phyloP scores from a whole-genome alignment of 2,329 filamentous ascomycete genomes.

The Verticillium isaacii region DNA sequence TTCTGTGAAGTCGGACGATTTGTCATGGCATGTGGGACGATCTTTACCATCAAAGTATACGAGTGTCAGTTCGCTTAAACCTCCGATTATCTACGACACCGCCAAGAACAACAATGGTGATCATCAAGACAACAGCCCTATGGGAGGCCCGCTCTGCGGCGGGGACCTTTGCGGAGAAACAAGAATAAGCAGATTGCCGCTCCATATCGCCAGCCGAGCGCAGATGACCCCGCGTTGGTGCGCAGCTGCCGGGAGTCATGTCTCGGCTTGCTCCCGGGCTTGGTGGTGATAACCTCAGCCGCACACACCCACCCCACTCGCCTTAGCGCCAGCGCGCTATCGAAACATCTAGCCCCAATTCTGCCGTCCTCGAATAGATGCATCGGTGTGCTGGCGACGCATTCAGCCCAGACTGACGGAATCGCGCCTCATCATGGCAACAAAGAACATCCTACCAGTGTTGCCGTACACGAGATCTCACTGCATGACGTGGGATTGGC shows the following conservation, averaged over 20 bases:
- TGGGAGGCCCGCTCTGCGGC: background rate
- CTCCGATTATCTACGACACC: background rate
- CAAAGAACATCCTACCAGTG: background rate
- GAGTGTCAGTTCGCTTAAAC: background rate
- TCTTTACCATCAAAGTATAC: background rate
- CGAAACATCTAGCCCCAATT: background rate
- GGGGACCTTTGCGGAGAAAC: background rate
- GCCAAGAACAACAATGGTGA: background rate
- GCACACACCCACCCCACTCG: background rate
- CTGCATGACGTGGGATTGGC: background rate
- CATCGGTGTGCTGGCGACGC: background rate
- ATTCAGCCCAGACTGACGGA: background rate
- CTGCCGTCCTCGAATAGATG: background rate
- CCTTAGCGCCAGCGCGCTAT: conserved; percentile 1
- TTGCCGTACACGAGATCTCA: background rate
- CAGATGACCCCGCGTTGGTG: background rate
- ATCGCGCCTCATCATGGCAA: background rate
- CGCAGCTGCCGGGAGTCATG: background rate
- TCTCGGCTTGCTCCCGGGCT: background rate
- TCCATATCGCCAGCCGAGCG: background rate
- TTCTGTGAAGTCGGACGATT: background rate
- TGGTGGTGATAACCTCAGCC: background rate
- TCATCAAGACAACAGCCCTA: background rate
- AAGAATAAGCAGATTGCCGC: background rate
- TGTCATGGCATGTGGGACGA: background rate